Evolutionary conservation across 1,284 basidiomycete species (phyloP).

Genomic region (Cryptococcus maquisensis): DNA sequence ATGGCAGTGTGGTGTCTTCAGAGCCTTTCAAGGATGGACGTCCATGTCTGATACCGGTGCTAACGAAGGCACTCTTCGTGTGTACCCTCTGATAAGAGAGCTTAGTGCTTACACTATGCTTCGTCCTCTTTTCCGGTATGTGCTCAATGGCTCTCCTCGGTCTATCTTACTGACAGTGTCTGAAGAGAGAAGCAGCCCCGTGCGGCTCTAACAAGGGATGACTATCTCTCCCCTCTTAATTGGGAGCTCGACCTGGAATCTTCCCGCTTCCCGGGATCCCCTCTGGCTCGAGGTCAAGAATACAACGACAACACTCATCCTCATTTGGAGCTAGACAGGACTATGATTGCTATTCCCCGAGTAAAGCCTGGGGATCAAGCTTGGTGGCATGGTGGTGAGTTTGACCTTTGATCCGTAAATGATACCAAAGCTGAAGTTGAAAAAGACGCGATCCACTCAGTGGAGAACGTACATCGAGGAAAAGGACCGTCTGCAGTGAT

Average conservation of each 20-base stretch:
- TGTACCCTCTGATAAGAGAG: conserved; percentile 69
- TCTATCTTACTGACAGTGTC: not conserved
- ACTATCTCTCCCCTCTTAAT: conserved; percentile 55
- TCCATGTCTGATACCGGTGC: conserved; percentile 59
- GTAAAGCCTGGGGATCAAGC: conserved; percentile 74
- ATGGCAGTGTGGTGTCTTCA: conserved; percentile 64
- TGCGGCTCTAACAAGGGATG: conserved; percentile 17
- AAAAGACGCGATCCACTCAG: conserved; percentile 66
- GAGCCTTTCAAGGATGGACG: conserved; percentile 70
- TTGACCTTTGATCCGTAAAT: not conserved
- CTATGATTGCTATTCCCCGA: conserved; percentile 69
- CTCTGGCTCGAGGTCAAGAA: conserved; percentile 62
- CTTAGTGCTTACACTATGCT: conserved; percentile 72
- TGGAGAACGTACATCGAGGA: conserved; percentile 63
- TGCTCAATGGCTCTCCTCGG: not conserved
- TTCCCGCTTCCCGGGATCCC: conserved; percentile 60
- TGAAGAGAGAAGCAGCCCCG: conserved; percentile 8
- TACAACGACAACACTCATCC: conserved; percentile 63
- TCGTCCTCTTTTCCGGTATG: conserved; percentile 64
- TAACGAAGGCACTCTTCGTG: conserved; percentile 67
- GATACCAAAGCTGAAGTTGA: not conserved
- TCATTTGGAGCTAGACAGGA: conserved; percentile 60
- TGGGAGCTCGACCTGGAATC: conserved; percentile 63
- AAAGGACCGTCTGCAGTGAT: conserved; percentile 65
- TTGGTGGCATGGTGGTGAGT: conserved; percentile 69